phyloP scores from a whole-genome alignment of 2,329 filamentous ascomycete genomes.

The Fusarium luffae region DNA sequence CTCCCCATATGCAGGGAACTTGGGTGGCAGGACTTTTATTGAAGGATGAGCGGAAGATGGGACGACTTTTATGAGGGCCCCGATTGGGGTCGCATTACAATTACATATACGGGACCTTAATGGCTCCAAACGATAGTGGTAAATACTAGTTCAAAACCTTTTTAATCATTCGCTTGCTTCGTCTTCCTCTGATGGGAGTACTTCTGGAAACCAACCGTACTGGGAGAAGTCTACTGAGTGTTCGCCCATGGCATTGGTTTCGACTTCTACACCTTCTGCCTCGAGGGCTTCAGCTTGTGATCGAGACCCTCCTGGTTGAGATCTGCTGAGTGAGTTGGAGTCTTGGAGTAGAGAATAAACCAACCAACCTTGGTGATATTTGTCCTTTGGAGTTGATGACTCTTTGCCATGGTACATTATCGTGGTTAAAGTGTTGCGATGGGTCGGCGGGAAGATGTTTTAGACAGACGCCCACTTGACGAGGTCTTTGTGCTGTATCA shows the following conservation, averaged over 20 bases:
- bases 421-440: conserved; percentile 70
- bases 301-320: conserved; percentile 60
- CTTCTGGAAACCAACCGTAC: conserved; percentile 67
- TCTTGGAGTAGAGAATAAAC: not conserved
- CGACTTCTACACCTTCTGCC: conserved; percentile 65
- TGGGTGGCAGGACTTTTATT: conserved; percentile 32
- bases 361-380: conserved; percentile 80
- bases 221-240: conserved; percentile 61
- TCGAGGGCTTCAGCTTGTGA: conserved; percentile 63
- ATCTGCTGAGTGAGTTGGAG: conserved; percentile 49
- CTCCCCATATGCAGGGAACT: conserved; percentile 14
- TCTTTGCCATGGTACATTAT: conserved; percentile 93
- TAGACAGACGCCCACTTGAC: conserved; percentile 90
- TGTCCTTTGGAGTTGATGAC: conserved; percentile 88
- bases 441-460: conserved; percentile 79
- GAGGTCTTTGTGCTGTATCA: conserved; percentile 71
- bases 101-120: conserved; percentile 40
- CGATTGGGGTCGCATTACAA: conserved; percentile 39
- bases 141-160: conserved; percentile 45
- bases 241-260: conserved; percentile 61
- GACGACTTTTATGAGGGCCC: conserved; percentile 45
- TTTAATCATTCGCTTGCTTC: conserved; percentile 14
- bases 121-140: conserved; percentile 42
- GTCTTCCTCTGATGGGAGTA: conserved; percentile 58
- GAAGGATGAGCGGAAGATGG: conserved; percentile 44